Base-by-base conservation (phyloP, 192 early-diverging fungal genomes). In the Entophlyctis luteolus region DNA sequence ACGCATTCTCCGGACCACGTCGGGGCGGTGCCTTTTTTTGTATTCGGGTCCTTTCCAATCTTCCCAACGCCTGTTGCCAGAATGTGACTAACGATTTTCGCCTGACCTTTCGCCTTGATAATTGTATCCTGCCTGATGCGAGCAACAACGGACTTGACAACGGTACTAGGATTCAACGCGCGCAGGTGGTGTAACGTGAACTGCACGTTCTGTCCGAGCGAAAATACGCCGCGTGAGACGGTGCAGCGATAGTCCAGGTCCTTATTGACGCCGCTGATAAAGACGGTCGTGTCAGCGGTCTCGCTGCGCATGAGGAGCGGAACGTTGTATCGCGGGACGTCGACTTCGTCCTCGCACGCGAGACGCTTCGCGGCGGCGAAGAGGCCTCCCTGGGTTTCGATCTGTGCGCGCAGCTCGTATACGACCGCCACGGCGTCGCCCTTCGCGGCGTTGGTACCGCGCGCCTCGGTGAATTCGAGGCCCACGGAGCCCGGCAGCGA, bases 291-390 rank as follows among this genome's bases (percentile, higher is more conserved):
- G 53, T 71, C 70, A 14, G 50, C 33, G 5, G 31, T 36, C 8
- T 38, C 23, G 2, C 50, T 34, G 14, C n/a, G 18, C 2, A 65
- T 10, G 6, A 71, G 59, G 35, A 10, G 27, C 12, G 70, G 59
- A 10, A 65, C 52, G 54, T 71, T 59, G 70, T 63, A 63, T 16
- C 22, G 49, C 4, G 70, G 70, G 28, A 71, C 8, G 59, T 71
- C 70, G 31, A 71, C 70, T 25, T 25, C 38, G 29, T 71, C 70
- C 3, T 28, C 23, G 35, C 4, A 14, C 29, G 6, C 12, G 8
- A 54, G 20, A n/a, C 37, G 50, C 52, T 65, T 62, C 5, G 38
- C 3, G 18, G 50, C 14, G 18, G 60, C 33, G 16, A 54, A 32
- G 52, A 71, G 53, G 16, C 18, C 12, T 1, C 60, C 59, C 10